These are phyloP conservation scores for Lachnellula arida DNA, from an alignment of 2,329 filamentous ascomycete species.

Conservation along the genomic window DNA sequence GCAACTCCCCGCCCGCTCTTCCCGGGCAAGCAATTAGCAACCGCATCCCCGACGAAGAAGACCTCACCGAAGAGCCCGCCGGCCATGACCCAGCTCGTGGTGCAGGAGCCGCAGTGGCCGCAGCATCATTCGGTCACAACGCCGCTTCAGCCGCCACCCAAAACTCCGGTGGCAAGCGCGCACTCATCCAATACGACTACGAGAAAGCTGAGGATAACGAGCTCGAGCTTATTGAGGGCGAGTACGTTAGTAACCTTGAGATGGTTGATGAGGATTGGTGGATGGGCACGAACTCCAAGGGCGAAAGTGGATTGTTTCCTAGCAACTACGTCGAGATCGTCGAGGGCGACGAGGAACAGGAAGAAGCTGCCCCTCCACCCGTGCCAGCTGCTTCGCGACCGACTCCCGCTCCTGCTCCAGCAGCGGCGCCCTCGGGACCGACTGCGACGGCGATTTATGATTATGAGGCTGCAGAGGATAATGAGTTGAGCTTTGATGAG, in stretches of 20 bases:
- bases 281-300: constrained; percentile 84
- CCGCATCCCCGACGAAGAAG: constrained; percentile 58
- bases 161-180: constrained; percentile 60
- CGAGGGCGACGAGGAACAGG: constrained; percentile 50
- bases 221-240: constrained; percentile 83
- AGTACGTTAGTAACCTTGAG: constrained; percentile 85
- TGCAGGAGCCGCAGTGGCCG: constrained; percentile 51
- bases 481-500: constrained; percentile 82
- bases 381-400: constrained; percentile 26
- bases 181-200: constrained; percentile 88
- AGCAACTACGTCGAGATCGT: constrained; percentile 94
- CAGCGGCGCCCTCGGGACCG: constrained; percentile 40
- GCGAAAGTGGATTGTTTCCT: constrained; percentile 87
- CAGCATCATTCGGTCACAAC: constrained; percentile 39
- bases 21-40: constrained; percentile 60
- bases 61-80: constrained; percentile 60
- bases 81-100: constrained; percentile 55
- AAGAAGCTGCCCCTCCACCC: constrained; percentile 22
- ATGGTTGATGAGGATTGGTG: constrained; percentile 99
- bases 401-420: constrained; percentile 37
- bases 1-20: constrained; percentile 50
- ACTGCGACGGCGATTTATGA: constrained; percentile 88
- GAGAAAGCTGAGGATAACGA: constrained; percentile 98
- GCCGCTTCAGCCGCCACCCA: constrained; percentile 37
- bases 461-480: constrained; percentile 96